Evolutionary conservation across 306 rosid species (phyloP).

Genomic region (Dryas alaskensis): DNA sequence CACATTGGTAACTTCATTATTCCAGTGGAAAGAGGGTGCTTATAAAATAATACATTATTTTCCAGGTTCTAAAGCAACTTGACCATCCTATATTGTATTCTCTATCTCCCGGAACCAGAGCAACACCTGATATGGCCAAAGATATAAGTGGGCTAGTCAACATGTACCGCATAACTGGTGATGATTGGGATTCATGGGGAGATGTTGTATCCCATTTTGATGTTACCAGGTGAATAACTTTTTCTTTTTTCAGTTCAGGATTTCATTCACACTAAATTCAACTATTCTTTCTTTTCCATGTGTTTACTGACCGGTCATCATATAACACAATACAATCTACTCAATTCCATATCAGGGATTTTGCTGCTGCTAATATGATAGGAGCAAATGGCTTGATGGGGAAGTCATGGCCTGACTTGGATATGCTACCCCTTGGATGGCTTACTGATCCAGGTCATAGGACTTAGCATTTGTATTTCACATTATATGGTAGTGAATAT

Average conservation of each 20-base stretch:
- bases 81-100: slow-evolving; percentile 71
- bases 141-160: slow-evolving; percentile 64
- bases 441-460: slow-evolving; percentile 70
- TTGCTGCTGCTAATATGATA: slow-evolving; percentile 65
- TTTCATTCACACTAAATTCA: neutral
- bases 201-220: slow-evolving; percentile 73
- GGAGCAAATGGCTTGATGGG: slow-evolving; percentile 76
- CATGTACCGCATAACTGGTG: slow-evolving; percentile 92
- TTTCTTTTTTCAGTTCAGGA: slow-evolving; percentile 10
- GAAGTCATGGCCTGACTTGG: slow-evolving; percentile 98
- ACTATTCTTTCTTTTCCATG: slow-evolving; percentile 12
- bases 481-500: slow-evolving; percentile 12
- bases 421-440: slow-evolving; percentile 98
- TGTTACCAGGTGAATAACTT: slow-evolving; percentile 58
- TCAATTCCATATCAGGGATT: slow-evolving; percentile 55
- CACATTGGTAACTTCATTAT: neutral
- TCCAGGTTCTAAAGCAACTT: slow-evolving; percentile 66
- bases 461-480: slow-evolving; percentile 14
- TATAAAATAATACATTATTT: slow-evolving; percentile 13
- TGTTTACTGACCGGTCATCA: slow-evolving; percentile 17
- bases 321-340: slow-evolving; percentile 15
- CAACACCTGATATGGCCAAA: slow-evolving; percentile 77
- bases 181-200: slow-evolving; percentile 87
- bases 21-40: slow-evolving; percentile 8
- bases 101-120: slow-evolving; percentile 83